These are phyloP conservation scores for Saccharomyces uvarum DNA, from an alignment of 1,139 yeast species.

Conservation along the genomic window DNA sequence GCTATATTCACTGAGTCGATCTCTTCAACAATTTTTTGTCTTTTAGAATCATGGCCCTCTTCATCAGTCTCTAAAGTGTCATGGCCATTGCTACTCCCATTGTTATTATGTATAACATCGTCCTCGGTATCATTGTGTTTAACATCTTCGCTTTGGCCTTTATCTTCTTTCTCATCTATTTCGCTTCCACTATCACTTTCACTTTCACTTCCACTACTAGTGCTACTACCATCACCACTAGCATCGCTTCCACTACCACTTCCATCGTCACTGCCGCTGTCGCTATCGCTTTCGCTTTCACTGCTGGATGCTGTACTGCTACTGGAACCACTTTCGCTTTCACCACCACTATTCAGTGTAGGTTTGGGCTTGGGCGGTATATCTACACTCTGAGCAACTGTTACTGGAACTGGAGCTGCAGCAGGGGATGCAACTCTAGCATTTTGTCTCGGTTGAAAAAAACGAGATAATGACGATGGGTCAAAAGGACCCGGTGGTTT, in stretches of 20 bases:
- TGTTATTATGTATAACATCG: constrained; percentile 7
- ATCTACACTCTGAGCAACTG: constrained; percentile 15
- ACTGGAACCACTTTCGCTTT: constrained; percentile 4
- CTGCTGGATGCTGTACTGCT: neutral
- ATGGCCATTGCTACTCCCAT: constrained; percentile 7
- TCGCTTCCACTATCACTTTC: constrained; percentile 6
- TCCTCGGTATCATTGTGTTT: constrained; percentile 16
- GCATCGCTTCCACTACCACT: constrained; percentile 8
- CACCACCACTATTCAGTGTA: constrained; percentile 10
- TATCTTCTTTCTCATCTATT: constrained; percentile 4
- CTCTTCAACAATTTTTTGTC: neutral
- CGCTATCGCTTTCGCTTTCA: constrained; percentile 3
- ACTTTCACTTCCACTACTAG: constrained; percentile 3
- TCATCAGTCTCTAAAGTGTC: neutral
- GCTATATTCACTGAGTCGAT: neutral
- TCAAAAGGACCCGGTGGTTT: constrained; percentile 22
- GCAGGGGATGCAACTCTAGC: constrained; percentile 13
- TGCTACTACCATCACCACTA: constrained; percentile 3
- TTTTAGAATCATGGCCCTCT: constrained; percentile 4
- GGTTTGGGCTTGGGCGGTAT: constrained; percentile 1
- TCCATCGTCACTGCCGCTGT: constrained; percentile 5
- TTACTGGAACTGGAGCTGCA: constrained; percentile 18
- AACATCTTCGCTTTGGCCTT: constrained; percentile 10
- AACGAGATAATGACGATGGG: constrained; percentile 31
- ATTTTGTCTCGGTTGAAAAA: constrained; percentile 32